Base-by-base conservation (phyloP, 192 early-diverging fungal genomes). In the Rhizophagus prolifer region DNA sequence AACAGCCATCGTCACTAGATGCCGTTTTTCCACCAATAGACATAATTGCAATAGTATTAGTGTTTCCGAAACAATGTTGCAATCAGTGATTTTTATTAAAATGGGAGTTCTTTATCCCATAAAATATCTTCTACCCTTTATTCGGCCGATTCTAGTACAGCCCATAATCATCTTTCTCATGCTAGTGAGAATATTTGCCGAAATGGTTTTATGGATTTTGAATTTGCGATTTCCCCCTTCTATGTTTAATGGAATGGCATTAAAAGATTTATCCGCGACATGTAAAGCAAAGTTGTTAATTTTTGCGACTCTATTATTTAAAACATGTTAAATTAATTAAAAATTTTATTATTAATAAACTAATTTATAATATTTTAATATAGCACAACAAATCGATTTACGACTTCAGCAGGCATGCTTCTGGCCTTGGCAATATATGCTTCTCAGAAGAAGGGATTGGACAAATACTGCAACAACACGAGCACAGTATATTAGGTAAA, bases 361-460 rank as follows among this genome's bases (percentile, higher is more conserved):
- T 9, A 26, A 26, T 26, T 62, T 77, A 28, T 69, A 9, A 58
- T 59, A 10, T 23, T 21, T n/a, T 69, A 77, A 19, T 59, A 5
- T 83, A 83, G 91, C 88, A 13, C 93, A 97, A 72, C 97, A 99
- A 82, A 82, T 97, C 28, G 95, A 96, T 80, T 76, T 97, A 25
- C 81, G 95, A 47, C 82, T 99, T 19, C 95, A 95, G 30, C 94
- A 97, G 72, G 79, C 86, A 1, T 89, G 90, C 77, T 96, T 95
- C 79, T 94, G 94, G 91, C 93, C 94, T n/a, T 85, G 89, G 86
- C 93, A 96, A 73, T 96, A 95, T 64, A 86, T 89, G 64, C 79
- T 85, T 80, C 79, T 88, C 58, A 88, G 92, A 80, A 84, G 86
- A 36, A 74, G 80, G 67, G 81, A 89, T 70, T 88, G 86, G 74